These are phyloP conservation scores for Skeletonema menzelii DNA, from an alignment of 108 stramenopile genomes.

Conservation along the genomic window DNA sequence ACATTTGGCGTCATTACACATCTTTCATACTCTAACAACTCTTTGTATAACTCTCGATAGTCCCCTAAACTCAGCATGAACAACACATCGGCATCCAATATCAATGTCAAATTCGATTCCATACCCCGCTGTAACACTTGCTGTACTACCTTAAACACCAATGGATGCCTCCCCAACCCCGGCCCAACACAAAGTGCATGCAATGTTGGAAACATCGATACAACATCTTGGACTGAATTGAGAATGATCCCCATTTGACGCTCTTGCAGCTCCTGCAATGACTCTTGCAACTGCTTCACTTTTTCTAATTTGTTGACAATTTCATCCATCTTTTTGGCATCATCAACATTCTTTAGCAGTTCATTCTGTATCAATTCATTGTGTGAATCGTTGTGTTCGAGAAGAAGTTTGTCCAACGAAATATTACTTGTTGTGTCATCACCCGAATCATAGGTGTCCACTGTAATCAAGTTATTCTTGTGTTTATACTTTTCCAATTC, in stretches of 20 bases:
- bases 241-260: constrained; percentile 9
- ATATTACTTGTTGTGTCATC: not conserved
- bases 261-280: constrained; percentile 7
- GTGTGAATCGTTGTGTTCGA: not conserved
- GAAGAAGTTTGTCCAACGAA: not conserved
- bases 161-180: constrained; percentile 87
- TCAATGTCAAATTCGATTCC: constrained; percentile 56
- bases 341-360: constrained; percentile 6
- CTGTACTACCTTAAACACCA: constrained; percentile 61
- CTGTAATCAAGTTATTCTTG: constrained; percentile 7
- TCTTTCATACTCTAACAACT: constrained; percentile 32
- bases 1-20: constrained; percentile 94
- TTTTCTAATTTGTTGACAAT: constrained; percentile 12
- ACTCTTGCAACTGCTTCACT: constrained; percentile 16
- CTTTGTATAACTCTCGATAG: constrained; percentile 39
- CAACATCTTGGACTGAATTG: constrained; percentile 61
- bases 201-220: constrained; percentile 49
- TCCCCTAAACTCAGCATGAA: constrained; percentile 74
- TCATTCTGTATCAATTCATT: constrained; percentile 13
- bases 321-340: constrained; percentile 15
- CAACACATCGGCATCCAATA: constrained; percentile 96
- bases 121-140: constrained; percentile 66
- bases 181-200: constrained; percentile 93
- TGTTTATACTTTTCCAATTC: constrained; percentile 21
- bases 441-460: not conserved